These are phyloP conservation scores for Solidago caesia DNA, from an alignment of 129 eudicot genomes.

Conservation along the genomic window DNA sequence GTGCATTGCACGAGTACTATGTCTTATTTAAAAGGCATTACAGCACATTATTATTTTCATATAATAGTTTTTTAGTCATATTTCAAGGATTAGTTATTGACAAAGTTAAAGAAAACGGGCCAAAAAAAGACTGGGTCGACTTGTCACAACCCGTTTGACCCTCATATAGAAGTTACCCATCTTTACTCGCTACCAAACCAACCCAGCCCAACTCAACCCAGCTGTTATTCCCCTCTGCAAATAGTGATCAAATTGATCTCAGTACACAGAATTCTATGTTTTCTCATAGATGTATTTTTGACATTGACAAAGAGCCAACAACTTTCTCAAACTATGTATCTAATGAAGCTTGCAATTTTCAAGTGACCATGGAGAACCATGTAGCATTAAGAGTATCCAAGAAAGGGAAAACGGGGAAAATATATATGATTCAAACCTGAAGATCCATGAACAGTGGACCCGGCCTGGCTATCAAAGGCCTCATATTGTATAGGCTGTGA, in stretches of 20 bases:
- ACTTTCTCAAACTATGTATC: slow-evolving; percentile 3
- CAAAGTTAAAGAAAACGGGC: no score
- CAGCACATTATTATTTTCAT: no score
- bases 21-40: no score
- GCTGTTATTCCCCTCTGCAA: neutral
- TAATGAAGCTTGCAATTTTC: neutral
- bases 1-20: no score
- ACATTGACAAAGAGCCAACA: neutral
- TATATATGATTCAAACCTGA: slow-evolving; percentile 27
- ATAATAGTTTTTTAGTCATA: no score
- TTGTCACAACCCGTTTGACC: neutral
- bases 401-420: neutral
- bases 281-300: slow-evolving; percentile 1
- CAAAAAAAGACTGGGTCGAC: neutral
- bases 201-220: neutral
- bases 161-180: neutral
- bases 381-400: neutral
- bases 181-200: neutral
- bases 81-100: no score
- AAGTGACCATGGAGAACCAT: neutral
- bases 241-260: neutral
- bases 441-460: slow-evolving; percentile 36
- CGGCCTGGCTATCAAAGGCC: slow-evolving; percentile 26
- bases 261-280: neutral
- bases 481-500: slow-evolving; percentile 26